Percentiles rank a stretch among this genome's conserved stretches.
phyloP scores from a whole-genome alignment of 2,329 filamentous ascomycete species.

The Didymella sp. region DNA sequence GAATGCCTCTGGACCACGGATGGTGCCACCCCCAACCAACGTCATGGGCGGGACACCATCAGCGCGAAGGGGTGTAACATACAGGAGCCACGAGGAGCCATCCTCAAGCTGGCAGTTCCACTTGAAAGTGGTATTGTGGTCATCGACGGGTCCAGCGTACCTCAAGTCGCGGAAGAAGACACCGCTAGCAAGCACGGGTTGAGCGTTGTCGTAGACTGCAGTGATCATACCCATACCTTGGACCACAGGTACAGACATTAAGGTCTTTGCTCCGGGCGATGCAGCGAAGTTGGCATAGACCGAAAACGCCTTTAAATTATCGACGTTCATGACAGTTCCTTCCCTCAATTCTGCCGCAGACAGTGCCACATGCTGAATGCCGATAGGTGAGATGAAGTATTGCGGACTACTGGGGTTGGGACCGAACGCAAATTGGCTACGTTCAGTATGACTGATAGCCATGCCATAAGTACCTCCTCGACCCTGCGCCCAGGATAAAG shows the following conservation, averaged over 20 bases:
- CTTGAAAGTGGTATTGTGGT: conserved; percentile 56
- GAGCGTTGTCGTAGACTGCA: conserved; percentile 72
- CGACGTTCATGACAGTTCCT: conserved; percentile 63
- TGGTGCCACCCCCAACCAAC: conserved; percentile 68
- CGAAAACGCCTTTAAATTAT: conserved; percentile 63
- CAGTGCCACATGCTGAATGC: conserved; percentile 80
- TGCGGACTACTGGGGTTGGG: conserved; percentile 50
- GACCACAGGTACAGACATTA: conserved; percentile 79
- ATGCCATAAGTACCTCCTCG: conserved; percentile 76
- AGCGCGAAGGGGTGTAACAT: conserved; percentile 68
- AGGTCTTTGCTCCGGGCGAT: conserved; percentile 59
- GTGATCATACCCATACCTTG: conserved; percentile 93
- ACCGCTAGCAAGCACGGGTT: conserved; percentile 75
- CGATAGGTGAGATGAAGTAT: conserved; percentile 84
- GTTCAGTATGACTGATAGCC: conserved; percentile 76
- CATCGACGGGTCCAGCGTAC: conserved; percentile 34
- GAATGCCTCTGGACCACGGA: conserved; percentile 72
- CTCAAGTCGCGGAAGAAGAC: conserved; percentile 75
- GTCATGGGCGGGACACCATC: conserved; percentile 69
- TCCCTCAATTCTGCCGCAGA: conserved; percentile 77
- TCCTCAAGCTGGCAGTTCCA: conserved; percentile 56
- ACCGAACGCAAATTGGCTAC: conserved; percentile 65
- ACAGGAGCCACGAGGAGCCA: conserved; percentile 76
- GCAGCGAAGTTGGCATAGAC: conserved; percentile 72
- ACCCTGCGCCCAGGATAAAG: conserved; percentile 55